Percentiles rank a stretch among this genome's conserved stretches.
Conservation (phyloP, 371 early-diverging fungal genomes). For the Syncephalastrum monosporum region DNA sequence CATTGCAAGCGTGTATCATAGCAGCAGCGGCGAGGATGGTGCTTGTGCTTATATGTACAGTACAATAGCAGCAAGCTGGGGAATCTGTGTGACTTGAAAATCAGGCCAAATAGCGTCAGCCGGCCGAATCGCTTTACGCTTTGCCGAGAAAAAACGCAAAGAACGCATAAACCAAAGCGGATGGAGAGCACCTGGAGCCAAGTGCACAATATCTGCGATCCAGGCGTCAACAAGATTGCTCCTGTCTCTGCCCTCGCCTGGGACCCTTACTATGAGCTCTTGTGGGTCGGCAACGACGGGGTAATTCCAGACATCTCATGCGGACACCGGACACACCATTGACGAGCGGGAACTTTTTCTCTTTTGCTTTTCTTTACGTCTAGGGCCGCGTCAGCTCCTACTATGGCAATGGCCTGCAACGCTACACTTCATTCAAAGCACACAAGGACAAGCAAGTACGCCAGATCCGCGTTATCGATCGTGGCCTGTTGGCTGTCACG, state of each 20-base stretch:
- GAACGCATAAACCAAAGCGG: too few relatives aligned
- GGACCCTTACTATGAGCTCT: slow-evolving; percentile 77
- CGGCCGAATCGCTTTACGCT: too few relatives aligned
- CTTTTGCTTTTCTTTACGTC: background rate
- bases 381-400: slow-evolving; percentile 66
- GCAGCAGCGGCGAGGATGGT: too few relatives aligned
- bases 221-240: slow-evolving; percentile 39
- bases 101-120: too few relatives aligned
- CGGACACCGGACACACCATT: slow-evolving; percentile 10
- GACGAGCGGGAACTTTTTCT: slow-evolving; percentile 12
- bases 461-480: slow-evolving; percentile 65
- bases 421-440: slow-evolving; percentile 69
- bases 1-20: too few relatives aligned
- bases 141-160: too few relatives aligned
- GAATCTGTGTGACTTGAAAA: slow-evolving; percentile 1
- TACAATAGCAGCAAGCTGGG: too few relatives aligned
- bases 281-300: slow-evolving; percentile 78
- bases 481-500: slow-evolving; percentile 68
- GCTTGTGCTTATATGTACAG: too few relatives aligned
- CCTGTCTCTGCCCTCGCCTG: slow-evolving; percentile 61
- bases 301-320: slow-evolving; percentile 37
- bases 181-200: slow-evolving; percentile 52
- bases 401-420: slow-evolving; percentile 56
- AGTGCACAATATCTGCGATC: slow-evolving; percentile 47
- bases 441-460: slow-evolving; percentile 65